phyloP scores from a whole-genome alignment of 805 yeast species.

The Saturnispora mendoncae region DNA sequence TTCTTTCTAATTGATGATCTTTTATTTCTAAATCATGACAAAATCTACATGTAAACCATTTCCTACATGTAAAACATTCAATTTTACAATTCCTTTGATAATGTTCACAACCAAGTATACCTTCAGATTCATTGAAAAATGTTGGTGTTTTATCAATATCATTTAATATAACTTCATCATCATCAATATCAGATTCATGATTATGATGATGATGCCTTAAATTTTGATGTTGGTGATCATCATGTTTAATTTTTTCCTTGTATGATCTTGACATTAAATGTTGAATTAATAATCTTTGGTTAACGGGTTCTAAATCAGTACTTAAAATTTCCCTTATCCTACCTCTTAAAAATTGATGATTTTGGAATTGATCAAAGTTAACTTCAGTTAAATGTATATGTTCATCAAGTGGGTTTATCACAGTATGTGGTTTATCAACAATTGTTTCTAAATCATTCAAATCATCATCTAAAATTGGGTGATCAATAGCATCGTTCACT shows the following conservation, averaged over 20 bases:
- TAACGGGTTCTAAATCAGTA: slow-evolving; percentile 32
- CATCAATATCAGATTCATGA: slow-evolving; percentile 19
- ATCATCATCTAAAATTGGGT: slow-evolving; percentile 39
- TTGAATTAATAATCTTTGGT: slow-evolving; percentile 46
- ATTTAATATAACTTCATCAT: slow-evolving; percentile 35
- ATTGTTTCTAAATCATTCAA: slow-evolving; percentile 15
- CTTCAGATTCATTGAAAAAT: slow-evolving; percentile 35
- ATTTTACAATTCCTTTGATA: slow-evolving; percentile 77
- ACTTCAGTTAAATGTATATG: slow-evolving; percentile 26
- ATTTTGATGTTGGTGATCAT: slow-evolving; percentile 2
- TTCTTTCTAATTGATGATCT: slow-evolving; percentile 51
- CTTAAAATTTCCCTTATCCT: slow-evolving; percentile 42
- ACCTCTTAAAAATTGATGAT: slow-evolving; percentile 33
- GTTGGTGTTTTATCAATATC: slow-evolving; percentile 41
- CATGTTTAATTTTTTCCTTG: slow-evolving; percentile 34
- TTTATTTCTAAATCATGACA: slow-evolving; percentile 65
- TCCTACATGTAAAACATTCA: slow-evolving; percentile 65
- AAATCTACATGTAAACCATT: slow-evolving; percentile 75
- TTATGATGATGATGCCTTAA: slow-evolving; percentile 12
- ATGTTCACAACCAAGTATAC: slow-evolving; percentile 68
- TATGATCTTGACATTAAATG: slow-evolving; percentile 63
- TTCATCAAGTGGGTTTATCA: background rate
- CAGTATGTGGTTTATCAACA: slow-evolving; percentile 2
- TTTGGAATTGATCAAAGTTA: slow-evolving; percentile 28
- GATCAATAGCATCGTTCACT: slow-evolving; percentile 37